Percentiles rank a stretch among this genome's conserved stretches.
Conservation (phyloP, 2,329 filamentous ascomycete genomes). For the Cercospora citrullina region DNA sequence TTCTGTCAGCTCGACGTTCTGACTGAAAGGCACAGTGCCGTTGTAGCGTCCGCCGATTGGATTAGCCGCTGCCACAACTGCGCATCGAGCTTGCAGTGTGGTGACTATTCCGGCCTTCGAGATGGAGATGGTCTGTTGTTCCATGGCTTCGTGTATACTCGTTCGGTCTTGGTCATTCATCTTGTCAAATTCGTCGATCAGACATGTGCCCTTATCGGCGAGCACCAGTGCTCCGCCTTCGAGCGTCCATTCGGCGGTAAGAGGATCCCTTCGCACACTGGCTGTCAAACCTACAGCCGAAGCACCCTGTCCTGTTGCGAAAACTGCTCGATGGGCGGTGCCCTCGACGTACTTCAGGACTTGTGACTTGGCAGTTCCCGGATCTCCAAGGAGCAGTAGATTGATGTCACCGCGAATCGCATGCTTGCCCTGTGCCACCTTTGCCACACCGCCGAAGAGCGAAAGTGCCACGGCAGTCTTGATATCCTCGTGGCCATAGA, state of each 20-base stretch:
- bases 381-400: constrained; percentile 90
- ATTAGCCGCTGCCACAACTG: constrained; percentile 94
- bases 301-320: constrained; percentile 95
- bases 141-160: constrained; percentile 99
- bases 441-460: constrained; percentile 91
- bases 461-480: constrained; percentile 95
- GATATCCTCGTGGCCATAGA: constrained; percentile 94
- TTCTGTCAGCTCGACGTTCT: constrained; percentile 95
- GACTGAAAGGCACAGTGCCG: constrained; percentile 89
- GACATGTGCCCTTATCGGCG: constrained; percentile 88
- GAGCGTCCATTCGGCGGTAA: constrained; percentile 96
- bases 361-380: constrained; percentile 96
- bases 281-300: constrained; percentile 97
- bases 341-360: constrained; percentile 97
- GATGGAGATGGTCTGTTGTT: constrained; percentile 98
- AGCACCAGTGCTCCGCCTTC: constrained; percentile 95
- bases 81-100: constrained; percentile 90
- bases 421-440: constrained; percentile 84
- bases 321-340: constrained; percentile 93
- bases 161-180: constrained; percentile 99
- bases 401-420: constrained; percentile 97
- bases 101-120: constrained; percentile 98
- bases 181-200: constrained; percentile 99
- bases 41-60: constrained; percentile 96
- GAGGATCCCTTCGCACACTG: constrained; percentile 88